A percentile compares a stretch with the other conserved stretches of the same genome.
Conservation (phyloP, 1,284 basidiomycete genomes). For the Cryptococcus sp. region DNA sequence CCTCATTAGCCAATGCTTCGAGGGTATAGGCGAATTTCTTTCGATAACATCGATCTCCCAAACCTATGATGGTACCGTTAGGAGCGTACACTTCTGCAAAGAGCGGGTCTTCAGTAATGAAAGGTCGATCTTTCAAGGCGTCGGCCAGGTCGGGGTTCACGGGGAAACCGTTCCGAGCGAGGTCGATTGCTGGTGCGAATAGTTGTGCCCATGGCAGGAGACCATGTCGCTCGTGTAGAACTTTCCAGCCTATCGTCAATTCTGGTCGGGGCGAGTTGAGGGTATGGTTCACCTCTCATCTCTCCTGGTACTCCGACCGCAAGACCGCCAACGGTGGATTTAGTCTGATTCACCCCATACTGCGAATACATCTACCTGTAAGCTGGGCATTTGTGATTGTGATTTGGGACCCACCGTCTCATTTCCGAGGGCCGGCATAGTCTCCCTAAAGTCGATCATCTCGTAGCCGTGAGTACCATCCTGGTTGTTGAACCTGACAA, state of each 20-base stretch:
- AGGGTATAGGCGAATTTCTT: slow-evolving; percentile 22
- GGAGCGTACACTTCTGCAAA: slow-evolving; percentile 36
- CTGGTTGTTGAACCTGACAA: slow-evolving; percentile 23
- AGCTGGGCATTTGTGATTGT: neutral
- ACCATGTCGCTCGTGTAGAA: slow-evolving; percentile 68
- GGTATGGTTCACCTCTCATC: slow-evolving; percentile 55
- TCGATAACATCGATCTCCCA: slow-evolving; percentile 19
- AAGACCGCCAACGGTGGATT: slow-evolving; percentile 64
- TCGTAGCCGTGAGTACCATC: slow-evolving; percentile 34
- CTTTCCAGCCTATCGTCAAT: slow-evolving; percentile 53
- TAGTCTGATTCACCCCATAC: slow-evolving; percentile 23
- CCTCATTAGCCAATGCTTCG: slow-evolving; percentile 21
- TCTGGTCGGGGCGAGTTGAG: neutral
- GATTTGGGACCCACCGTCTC: slow-evolving; percentile 34
- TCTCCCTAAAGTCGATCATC: slow-evolving; percentile 50
- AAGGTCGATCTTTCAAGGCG: slow-evolving; percentile 17
- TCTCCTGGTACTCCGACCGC: slow-evolving; percentile 80
- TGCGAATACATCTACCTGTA: slow-evolving; percentile 20
- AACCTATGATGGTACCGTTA: slow-evolving; percentile 16
- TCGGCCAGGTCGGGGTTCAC: slow-evolving; percentile 34
- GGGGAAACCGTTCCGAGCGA: slow-evolving; percentile 71
- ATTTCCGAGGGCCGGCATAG: slow-evolving; percentile 43
- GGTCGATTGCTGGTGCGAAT: slow-evolving; percentile 65
- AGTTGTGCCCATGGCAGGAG: slow-evolving; percentile 66
- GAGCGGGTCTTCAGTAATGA: slow-evolving; percentile 31